Evolutionary conservation across 768 basidiomycete genomes (phyloP), one percentile per base, ranked within the genome.

Genomic region (Rhizopogon rudus): DNA sequence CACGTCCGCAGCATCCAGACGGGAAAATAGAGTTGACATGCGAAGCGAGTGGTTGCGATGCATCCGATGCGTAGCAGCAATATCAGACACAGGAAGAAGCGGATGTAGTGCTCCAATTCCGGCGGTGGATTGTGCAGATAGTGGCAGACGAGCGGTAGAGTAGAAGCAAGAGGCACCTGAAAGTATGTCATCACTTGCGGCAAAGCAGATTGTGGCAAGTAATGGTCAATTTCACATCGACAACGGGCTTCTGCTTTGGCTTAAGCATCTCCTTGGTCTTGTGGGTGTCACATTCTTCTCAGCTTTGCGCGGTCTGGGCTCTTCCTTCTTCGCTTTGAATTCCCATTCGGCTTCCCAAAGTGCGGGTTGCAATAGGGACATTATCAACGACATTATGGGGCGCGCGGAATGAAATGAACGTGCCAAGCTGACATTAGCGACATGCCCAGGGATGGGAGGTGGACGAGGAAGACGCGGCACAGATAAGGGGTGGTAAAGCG

Each of bases 341-440:
- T 91, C 83, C 77, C 82, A 81, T 64, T 91, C 88, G 0, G 81
- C 83, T 66, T 91, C 86, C 65, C 82, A 83, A 42, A 92, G 73
- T 3, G 91, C 92, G 80, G 8, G 80, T 81, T 1, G 82, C 78
- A n/a, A 94, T 71, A 6, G 92, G 91, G 0, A 90, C 83, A 62
- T 91, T 91, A 65, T 91, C 81, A 2, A 83, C 82, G 41, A 94
- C 68, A 65, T 88, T 84, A 92, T 77, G 3, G 88, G 87, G 2
- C 86, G 82, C 10, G 77, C 78, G 3, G 84, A 81, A 25, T 84
- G 83, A 67, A 93, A 94, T 62, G 83, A 88, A 39, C 91, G 76
- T 79, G 40, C 88, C 88, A 3, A 94, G 75, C 92, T 92, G 20
- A 93, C 80, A 57, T 90, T 85, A 0, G 80, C 68, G 31, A 87